Evolutionary conservation across 176 grass and related monocot species (phyloP), one percentile per base, ranked within the genome.

Genomic region (Areca catechu): DNA sequence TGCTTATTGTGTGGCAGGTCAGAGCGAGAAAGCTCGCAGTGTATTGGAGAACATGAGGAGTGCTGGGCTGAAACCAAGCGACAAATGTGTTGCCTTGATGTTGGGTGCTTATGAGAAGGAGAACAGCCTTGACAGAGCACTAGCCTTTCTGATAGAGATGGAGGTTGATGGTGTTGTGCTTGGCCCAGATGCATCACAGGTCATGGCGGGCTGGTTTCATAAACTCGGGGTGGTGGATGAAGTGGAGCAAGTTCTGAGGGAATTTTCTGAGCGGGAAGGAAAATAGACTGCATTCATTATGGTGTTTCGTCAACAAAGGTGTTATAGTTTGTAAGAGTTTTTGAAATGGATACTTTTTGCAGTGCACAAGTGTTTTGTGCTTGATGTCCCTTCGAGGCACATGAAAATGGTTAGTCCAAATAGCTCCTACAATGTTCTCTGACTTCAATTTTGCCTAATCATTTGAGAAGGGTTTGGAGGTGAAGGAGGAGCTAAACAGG

Each of bases 131-230:
- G 66, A 92, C 49, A 67, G 75, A 48, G 84, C 93, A 50, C 53
- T 97, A 5, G 72, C 29, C 17, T 88, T 97, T 80, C 72, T 97
- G 56, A 23, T 74, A 57, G 93, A 97, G 55, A 73, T 91, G 47
- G 93, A 97, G 77, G 76, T 58, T 54, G 75, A 76, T 4, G 84
- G 80, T 0, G 7, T 76, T 20, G 19, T 70, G 10, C 72, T 97
- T 57, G 83, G 71, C 2, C 63, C 73, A 25, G 84, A 83, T 61
- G 75, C 85, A 16, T 82, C 79, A 4, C 76, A 74, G 51, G 48
- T 85, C 62, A 72, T 89, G 20, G 81, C 70, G 15, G 78, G 61
- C 15, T 98, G 93, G 87, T 85, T 98, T 3, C 50, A 51, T 50
- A 76, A 70, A 62, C 79, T 98, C 17, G 87, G 81, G 3, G 73